Base-by-base conservation (phyloP, 2,329 filamentous ascomycete species). In the Aspergillus flavus region DNA sequence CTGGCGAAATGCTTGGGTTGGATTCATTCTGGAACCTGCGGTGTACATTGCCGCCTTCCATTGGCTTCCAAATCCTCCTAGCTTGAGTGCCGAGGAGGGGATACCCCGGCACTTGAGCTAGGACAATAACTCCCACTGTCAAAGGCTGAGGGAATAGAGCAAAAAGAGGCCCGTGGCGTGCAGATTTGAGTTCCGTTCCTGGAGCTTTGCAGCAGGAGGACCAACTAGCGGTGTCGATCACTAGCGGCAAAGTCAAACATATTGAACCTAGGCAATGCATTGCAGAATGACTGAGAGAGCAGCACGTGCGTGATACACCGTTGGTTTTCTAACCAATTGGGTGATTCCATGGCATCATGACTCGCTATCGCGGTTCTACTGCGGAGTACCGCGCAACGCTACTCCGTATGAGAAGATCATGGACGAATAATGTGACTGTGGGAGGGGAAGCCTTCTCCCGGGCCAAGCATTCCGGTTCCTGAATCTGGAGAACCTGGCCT, bases 111-210 rank as follows among this genome's bases (percentile, higher is more conserved):
- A 64, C 14, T 62, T 64, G 32, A 23, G 43, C 39, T 57, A 32
- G 48, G 55, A 53, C 53, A 57, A 56, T 26, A 53, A 30, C 52
- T 26, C 32, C 52, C 14, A 55, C 23, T 19, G 52, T 26, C 32
- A 39, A 39, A 36, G 1, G 5, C 11, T 26, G 21, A 48, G 32
- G 39, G 28, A 26, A 56, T 53, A 53, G 45, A 46, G 48, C 32
- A 41, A 46, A 53, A 52, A 23, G 34, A 53, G 36, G 43, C 28
- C 58, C 34, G 50, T 52, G 48, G 39, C 39, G 39, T 19, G 46
- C 58, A 41, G n/a, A 59, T 52, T 56, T 61, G 62, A 56, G 55
- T 61, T 59, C 62, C 48, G 62, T 64, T 64, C 59, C 58, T 64
- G 62, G 59, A 58, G 57, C 41, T 32, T 30, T 56, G 55, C 62